Evolutionary conservation across 1,284 basidiomycete genomes (phyloP), one percentile per base, ranked within the genome.

Genomic region (Lentinula novae-zelandiae): DNA sequence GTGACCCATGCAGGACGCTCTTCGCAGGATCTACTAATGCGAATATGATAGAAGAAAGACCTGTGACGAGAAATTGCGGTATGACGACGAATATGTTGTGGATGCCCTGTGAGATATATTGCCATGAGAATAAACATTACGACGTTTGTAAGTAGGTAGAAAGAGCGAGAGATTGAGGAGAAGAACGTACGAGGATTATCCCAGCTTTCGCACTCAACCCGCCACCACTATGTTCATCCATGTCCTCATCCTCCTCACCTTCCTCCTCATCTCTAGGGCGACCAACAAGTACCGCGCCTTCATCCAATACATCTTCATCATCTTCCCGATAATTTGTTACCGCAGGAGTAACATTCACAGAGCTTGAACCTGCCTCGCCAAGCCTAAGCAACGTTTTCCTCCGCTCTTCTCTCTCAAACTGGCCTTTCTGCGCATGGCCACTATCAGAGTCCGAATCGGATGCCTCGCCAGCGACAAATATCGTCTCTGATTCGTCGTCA

Each of bases 71-170:
- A 69, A 90, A 89, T 65, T 90, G 84, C 0, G 89, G 83, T 12
- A 90, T 76, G 58, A 96, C 95, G 65, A 96, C 80, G 71, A 92
- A 95, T 58, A 96, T 82, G 68, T 96, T 97, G 72, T 96, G 93
- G 60, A 96, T 95, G 40, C 93, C 93, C 91, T 92, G 27, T 27
- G 27, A 27, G 27, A 48, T 36, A 38, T 48, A 48, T 6, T 27
- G 27, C 27, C 27, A 27, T 27, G 27, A 27, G 27, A 3, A 27
- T 27, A 3, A 27, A 27, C 27, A 27, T 27, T 3, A 27, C 27
- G 27, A 27, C 27, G 3, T 27, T 27, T 27, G 27, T 27, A 27
- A 27, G 27, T 27, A 27, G 27, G 27, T 27, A 27, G 27, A 27
- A 27, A 42, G 54, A 53, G 36, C 31, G 12, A 22, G 13, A 17